Percentiles rank a stretch among this genome's conserved stretches.
Conservation (phyloP, 2,329 filamentous ascomycete genomes). For the Pseudogymnoascus sp. region DNA sequence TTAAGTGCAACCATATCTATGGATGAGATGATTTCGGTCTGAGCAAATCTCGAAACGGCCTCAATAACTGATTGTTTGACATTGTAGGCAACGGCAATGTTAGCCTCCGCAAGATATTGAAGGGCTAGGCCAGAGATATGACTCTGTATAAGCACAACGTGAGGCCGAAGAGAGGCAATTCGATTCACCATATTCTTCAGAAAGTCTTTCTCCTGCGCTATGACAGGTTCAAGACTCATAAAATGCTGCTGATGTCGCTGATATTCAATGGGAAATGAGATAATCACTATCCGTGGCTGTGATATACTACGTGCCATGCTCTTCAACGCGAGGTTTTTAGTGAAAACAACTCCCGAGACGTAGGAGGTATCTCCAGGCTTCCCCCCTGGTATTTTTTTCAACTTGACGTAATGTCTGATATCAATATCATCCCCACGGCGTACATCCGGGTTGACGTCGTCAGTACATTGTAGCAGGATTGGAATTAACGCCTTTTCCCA, state of each 20-base stretch:
- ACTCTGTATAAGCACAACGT: slow-evolving; percentile 83
- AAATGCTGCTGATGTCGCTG: slow-evolving; percentile 88
- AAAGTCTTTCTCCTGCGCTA: slow-evolving; percentile 93
- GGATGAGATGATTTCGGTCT: slow-evolving; percentile 87
- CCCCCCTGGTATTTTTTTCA: slow-evolving; percentile 92
- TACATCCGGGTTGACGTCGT: slow-evolving; percentile 90
- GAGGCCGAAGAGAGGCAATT: slow-evolving; percentile 77
- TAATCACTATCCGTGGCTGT: slow-evolving; percentile 80
- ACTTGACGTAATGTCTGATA: slow-evolving; percentile 91
- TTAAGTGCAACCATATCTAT: slow-evolving; percentile 82
- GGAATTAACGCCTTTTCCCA: slow-evolving; percentile 91
- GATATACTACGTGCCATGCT: slow-evolving; percentile 85
- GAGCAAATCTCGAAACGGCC: slow-evolving; percentile 84
- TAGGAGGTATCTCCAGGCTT: slow-evolving; percentile 90
- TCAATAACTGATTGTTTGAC: slow-evolving; percentile 95
- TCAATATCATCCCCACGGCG: slow-evolving; percentile 91
- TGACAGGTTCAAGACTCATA: slow-evolving; percentile 95
- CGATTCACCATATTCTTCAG: slow-evolving; percentile 84
- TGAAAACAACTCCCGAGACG: slow-evolving; percentile 92
- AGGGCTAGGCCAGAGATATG: slow-evolving; percentile 87
- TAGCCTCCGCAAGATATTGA: slow-evolving; percentile 77
- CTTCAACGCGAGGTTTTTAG: slow-evolving; percentile 92
- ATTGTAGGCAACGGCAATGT: slow-evolving; percentile 91
- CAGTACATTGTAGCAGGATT: slow-evolving; percentile 81
- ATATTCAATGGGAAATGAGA: slow-evolving; percentile 94